These are phyloP conservation scores for Apiotrichum sp. DNA, from an alignment of 1,284 basidiomycete species.

Conservation along the genomic window DNA sequence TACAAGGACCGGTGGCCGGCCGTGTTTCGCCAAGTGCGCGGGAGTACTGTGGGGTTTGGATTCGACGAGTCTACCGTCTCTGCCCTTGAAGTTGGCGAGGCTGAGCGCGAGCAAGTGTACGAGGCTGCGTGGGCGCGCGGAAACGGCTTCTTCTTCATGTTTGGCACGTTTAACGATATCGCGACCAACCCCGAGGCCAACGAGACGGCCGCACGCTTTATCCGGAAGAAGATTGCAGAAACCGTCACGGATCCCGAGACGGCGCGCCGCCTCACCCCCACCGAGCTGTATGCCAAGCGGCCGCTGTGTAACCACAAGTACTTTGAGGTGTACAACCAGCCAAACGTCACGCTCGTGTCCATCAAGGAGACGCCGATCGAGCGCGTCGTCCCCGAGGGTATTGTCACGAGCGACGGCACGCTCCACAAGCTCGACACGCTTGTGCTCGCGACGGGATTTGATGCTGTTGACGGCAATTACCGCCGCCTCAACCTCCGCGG, in stretches of 20 bases:
- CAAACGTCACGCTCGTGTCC: constrained; percentile 10
- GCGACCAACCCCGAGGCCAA: constrained; percentile 2
- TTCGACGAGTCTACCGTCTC: constrained; percentile 6
- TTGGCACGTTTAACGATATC: constrained; percentile 13
- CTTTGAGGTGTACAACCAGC: constrained; percentile 14
- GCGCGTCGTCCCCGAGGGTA: not conserved
- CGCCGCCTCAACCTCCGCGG: constrained; percentile 10
- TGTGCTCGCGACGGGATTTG: constrained; percentile 13
- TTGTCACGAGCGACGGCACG: constrained; percentile 5
- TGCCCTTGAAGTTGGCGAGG: not conserved
- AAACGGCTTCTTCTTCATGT: constrained; percentile 14
- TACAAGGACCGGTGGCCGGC: constrained; percentile 1
- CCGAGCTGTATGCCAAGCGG: constrained; percentile 10
- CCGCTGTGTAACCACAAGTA: constrained; percentile 11
- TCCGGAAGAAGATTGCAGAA: constrained; percentile 8
- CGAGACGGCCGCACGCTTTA: constrained; percentile 8
- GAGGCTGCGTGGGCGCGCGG: constrained; percentile 9
- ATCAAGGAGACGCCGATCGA: constrained; percentile 9
- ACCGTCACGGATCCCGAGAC: constrained; percentile 12
- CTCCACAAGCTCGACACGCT: constrained; percentile 12
- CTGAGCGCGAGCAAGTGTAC: constrained; percentile 6
- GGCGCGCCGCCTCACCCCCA: constrained; percentile 6
- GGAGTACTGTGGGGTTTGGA: constrained; percentile 4
- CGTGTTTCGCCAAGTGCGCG: constrained; percentile 7
- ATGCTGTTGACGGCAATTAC: constrained; percentile 13